Conservation (phyloP, 345 rosid species). For the Lumnitzera racemosa region DNA sequence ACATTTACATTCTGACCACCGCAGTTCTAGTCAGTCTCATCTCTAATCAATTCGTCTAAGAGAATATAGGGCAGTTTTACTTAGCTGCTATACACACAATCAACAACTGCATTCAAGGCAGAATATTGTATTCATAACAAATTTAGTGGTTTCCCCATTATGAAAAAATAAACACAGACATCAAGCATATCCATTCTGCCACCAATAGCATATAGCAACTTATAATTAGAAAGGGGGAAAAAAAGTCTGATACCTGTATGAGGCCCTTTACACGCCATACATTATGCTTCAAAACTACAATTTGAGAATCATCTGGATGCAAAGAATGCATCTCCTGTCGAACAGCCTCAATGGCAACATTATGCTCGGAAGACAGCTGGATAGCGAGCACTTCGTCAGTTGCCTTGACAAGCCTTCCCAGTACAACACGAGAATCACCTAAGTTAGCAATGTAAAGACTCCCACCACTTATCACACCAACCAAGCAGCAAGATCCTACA, state of each 20-base stretch:
- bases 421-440: constrained; percentile 94
- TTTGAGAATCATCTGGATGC: constrained; percentile 86
- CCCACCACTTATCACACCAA: constrained; percentile 71
- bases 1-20: too few species aligned
- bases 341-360: constrained; percentile 81
- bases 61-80: too few species aligned
- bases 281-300: constrained; percentile 81
- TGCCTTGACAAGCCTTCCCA: constrained; percentile 76
- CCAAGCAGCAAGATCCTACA: constrained; percentile 93
- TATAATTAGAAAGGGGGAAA: too few species aligned
- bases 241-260: constrained; percentile 52
- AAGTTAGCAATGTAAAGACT: constrained; percentile 77
- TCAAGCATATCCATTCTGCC: too few species aligned
- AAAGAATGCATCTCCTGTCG: constrained; percentile 78
- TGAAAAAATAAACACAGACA: too few species aligned
- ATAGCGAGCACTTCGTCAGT: constrained; percentile 84
- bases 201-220: too few species aligned
- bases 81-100: too few species aligned
- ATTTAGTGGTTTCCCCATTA: too few species aligned
- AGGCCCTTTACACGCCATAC: constrained; percentile 99
- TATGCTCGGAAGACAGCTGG: constrained; percentile 85
- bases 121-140: too few species aligned
- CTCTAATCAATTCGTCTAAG: too few species aligned
- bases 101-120: too few species aligned
- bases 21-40: too few species aligned